Evolutionary conservation across 2,329 filamentous ascomycete species (phyloP).

Genomic region (Calycina marina): DNA sequence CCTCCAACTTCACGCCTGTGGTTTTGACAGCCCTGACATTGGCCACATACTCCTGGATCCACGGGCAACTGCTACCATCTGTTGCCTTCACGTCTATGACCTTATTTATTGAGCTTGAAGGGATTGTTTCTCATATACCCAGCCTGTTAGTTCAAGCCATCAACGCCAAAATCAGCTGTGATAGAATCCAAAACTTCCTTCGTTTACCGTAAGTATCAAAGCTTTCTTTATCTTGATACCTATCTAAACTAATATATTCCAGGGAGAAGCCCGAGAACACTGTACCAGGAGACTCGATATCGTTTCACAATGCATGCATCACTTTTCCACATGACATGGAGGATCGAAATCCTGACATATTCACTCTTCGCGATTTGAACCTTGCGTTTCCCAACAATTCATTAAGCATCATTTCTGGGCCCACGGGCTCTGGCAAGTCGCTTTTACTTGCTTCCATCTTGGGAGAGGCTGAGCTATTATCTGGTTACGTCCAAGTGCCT

Average conservation of each 20-base stretch:
- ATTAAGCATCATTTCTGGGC: constrained; percentile 59
- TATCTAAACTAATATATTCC: too few species aligned
- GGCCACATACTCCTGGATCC: constrained; percentile 47
- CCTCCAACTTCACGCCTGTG: constrained; percentile 59
- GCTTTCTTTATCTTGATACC: too few species aligned
- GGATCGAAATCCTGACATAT: constrained; percentile 39
- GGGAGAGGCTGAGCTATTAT: constrained; percentile 55
- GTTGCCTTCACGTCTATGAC: constrained; percentile 68
- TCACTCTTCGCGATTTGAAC: constrained; percentile 48
- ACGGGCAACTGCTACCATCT: constrained; percentile 50
- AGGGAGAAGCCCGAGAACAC: constrained; percentile 37
- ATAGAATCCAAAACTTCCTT: constrained; percentile 56
- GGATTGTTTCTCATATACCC: constrained; percentile 52
- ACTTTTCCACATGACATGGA: constrained; percentile 57
- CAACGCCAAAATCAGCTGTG: constrained; percentile 58
- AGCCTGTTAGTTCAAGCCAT: constrained; percentile 53
- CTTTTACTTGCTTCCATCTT: constrained; percentile 58
- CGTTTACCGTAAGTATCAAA: constrained; percentile 49
- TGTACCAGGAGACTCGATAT: constrained; percentile 41
- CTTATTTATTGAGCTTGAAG: constrained; percentile 56
- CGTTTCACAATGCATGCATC: constrained; percentile 50
- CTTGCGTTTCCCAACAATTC: constrained; percentile 51
- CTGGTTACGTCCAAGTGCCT: constrained; percentile 43
- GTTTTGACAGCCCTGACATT: constrained; percentile 57
- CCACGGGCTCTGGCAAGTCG: constrained; percentile 66